Evolutionary conservation across 2,329 filamentous ascomycete species (phyloP).

Genomic region (Calonectria pseudoreteaudii): DNA sequence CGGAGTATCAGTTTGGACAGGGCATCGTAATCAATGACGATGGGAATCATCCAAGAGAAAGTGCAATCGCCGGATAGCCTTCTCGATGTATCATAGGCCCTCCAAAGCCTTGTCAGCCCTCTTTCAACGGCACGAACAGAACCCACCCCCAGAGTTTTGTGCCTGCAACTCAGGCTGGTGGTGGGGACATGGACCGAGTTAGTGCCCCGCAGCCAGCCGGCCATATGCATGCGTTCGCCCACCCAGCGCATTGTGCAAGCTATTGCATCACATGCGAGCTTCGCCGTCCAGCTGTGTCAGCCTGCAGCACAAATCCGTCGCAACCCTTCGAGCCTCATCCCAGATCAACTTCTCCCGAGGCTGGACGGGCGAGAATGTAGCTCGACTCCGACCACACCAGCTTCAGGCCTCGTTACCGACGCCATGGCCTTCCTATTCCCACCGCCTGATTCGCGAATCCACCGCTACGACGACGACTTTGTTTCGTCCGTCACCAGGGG

Average conservation of each 20-base stretch:
- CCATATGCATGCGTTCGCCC: slow-evolving; percentile 31
- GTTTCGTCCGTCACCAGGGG: slow-evolving; percentile 30
- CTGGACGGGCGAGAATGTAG: slow-evolving; percentile 40
- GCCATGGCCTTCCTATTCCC: slow-evolving; percentile 56
- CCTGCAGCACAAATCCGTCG: slow-evolving; percentile 3
- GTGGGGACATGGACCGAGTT: slow-evolving; percentile 38
- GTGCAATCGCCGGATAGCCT: background rate
- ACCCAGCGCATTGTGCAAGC: slow-evolving; percentile 33
- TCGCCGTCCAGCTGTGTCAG: slow-evolving; percentile 30
- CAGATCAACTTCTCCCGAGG: slow-evolving; percentile 28
- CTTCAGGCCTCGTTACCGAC: slow-evolving; percentile 43
- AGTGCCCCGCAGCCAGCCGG: slow-evolving; percentile 45
- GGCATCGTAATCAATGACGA: background rate
- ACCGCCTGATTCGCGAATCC: slow-evolving; percentile 44
- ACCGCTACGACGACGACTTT: slow-evolving; percentile 44
- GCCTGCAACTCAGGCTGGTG: slow-evolving; percentile 23
- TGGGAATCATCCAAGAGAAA: background rate
- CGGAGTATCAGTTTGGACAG: background rate
- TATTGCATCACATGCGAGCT: slow-evolving; percentile 46
- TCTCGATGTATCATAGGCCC: background rate
- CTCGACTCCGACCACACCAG: slow-evolving; percentile 29
- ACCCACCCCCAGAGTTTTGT: slow-evolving; percentile 18
- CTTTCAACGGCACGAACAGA: background rate
- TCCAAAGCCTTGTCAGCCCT: background rate
- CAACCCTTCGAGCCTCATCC: slow-evolving; percentile 11